Percentiles rank a stretch among this genome's conserved stretches.
phyloP scores from a whole-genome alignment of 257 asterid species.

The Penstemon barbatus region DNA sequence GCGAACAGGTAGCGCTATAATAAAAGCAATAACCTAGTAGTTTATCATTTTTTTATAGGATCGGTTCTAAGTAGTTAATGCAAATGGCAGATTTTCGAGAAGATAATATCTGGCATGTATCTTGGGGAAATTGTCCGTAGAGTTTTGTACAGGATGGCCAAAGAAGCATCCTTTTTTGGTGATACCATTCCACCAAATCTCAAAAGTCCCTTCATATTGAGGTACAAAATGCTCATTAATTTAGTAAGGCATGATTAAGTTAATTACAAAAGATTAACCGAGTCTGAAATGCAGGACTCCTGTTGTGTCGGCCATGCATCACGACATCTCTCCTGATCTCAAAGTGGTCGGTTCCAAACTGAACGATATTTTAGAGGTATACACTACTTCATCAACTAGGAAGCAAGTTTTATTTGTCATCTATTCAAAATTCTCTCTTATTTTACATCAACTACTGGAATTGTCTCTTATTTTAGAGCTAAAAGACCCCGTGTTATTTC shows the following conservation, averaged over 20 bases:
- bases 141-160: constrained; percentile 75
- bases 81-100: constrained; percentile 70
- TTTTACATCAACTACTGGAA: no score
- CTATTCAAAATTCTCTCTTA: not conserved
- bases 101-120: constrained; percentile 89
- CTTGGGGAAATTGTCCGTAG: constrained; percentile 91
- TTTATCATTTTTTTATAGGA: no score
- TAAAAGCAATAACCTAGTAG: no score
- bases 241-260: not conserved
- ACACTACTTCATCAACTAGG: not conserved
- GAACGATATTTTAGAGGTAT: constrained; percentile 72
- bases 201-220: constrained; percentile 69
- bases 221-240: constrained; percentile 37
- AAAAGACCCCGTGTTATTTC: no score
- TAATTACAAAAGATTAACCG: not conserved
- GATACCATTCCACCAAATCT: constrained; percentile 66
- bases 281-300: constrained; percentile 59
- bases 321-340: constrained; percentile 78
- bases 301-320: constrained; percentile 80
- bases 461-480: no score
- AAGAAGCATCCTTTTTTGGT: constrained; percentile 79
- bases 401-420: not conserved
- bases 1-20: constrained; percentile 63
- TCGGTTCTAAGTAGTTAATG: not conserved
- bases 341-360: constrained; percentile 71